Conservation (phyloP, 371 early-diverging fungal genomes). For the Parasitella parasitica region DNA sequence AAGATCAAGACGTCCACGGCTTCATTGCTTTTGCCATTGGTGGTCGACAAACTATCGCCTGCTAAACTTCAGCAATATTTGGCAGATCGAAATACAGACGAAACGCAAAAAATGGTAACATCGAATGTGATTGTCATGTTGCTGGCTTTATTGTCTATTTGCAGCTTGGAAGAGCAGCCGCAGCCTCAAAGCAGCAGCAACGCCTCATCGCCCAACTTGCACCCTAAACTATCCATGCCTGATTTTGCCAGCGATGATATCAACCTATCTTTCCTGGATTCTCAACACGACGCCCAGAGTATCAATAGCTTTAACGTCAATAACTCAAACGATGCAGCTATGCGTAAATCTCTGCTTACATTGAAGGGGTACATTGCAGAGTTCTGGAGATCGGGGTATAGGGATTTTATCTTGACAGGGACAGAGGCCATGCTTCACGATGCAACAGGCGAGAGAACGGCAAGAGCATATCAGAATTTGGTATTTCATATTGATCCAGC, state of each 20-base stretch:
- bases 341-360: not conserved
- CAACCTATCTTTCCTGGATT: not conserved
- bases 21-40: conserved; percentile 14
- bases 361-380: conserved; percentile 30
- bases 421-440: conserved; percentile 33
- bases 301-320: conserved; percentile 1
- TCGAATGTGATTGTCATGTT: conserved; percentile 27
- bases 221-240: conserved; percentile 24
- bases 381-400: conserved; percentile 46
- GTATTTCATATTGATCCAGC: conserved; percentile 25
- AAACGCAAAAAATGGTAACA: conserved; percentile 12
- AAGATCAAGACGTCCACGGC: conserved; percentile 15
- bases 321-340: not conserved
- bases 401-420: conserved; percentile 27
- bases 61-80: conserved; percentile 15
- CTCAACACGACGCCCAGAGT: conserved; percentile 1
- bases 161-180: conserved; percentile 7
- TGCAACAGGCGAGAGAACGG: conserved; percentile 16
- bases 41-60: conserved; percentile 29
- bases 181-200: not conserved
- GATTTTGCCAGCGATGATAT: conserved; percentile 7
- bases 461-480: conserved; percentile 31
- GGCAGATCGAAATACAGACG: conserved; percentile 5
- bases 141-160: conserved; percentile 24
- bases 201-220: conserved; percentile 18